Evolutionary conservation across 1,284 basidiomycete species (phyloP), one percentile per base, ranked within the genome.

Genomic region (Melampsora americana): DNA sequence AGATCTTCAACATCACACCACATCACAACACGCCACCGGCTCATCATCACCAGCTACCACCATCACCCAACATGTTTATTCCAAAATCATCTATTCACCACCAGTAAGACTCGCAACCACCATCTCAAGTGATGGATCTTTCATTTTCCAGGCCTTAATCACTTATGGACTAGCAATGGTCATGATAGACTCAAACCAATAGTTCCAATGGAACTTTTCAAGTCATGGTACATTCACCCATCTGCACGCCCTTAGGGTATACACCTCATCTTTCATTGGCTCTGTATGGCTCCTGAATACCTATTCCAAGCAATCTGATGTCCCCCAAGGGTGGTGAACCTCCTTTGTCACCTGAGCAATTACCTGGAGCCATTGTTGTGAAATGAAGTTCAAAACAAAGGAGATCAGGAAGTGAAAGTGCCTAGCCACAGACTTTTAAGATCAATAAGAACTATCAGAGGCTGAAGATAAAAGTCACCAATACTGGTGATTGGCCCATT

Each of bases 401-500:
- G 28, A 1, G 26, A 62, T 72, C 59, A 59, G 12, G 67, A 42
- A 12, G 39, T 42, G 39, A 12, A 42, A 42, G 12, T 20, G 23
- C 59, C 42, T 35, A 32, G 81, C 80, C 18, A 79, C 79, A 12
- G 7, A 79, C 86, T 39, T 92, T 99, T 78, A 81, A 86, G 16
- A 87, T 99, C 79, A 96, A 94, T 81, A 84, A 86, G 56, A 89
- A 88, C 18, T 85, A 93, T 32, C 84, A 89, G 77, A 87, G 92
- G 30, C 85, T 94, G 78, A 85, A 85, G 77, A 83, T 99, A 67
- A 86, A 87, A 50, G 93, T 99, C 56, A 92, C 90, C 44, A 99
- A 99, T 84, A 91, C 89, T 53, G 95, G 95, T 0, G 95, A 98
- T 83, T 86, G 95, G 30, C 95, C 95, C 4, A 90, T 99, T 77